Conservation (phyloP, 306 rosid species). For the Hylodesmum podocarpum region DNA sequence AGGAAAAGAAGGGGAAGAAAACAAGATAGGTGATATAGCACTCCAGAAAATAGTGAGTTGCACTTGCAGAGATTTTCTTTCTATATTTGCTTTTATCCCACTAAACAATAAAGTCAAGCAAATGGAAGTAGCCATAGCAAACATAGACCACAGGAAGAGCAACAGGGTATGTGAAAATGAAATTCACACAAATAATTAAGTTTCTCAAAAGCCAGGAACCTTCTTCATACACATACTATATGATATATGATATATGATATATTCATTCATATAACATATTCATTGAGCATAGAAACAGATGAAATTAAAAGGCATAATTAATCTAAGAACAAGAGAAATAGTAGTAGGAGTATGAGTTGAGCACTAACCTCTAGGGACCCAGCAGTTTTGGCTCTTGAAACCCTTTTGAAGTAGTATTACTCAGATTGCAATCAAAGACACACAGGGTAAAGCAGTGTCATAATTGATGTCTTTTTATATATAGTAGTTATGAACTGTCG, state of each 20-base stretch:
- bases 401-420: background rate
- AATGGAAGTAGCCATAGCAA: conserved; percentile 10
- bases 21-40: background rate
- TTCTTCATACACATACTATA: background rate
- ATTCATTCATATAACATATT: background rate
- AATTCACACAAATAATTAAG: background rate
- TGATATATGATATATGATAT: too few species aligned
- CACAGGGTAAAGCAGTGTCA: conserved; percentile 17
- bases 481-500: background rate
- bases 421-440: conserved; percentile 22
- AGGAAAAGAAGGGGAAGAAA: conserved; percentile 8
- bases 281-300: background rate
- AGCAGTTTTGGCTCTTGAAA: conserved; percentile 2
- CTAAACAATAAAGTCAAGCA: conserved; percentile 32
- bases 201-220: background rate
- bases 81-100: conserved; percentile 22
- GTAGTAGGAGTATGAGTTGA: background rate
- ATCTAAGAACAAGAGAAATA: background rate
- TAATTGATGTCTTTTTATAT: conserved; percentile 28
- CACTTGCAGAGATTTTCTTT: conserved; percentile 24
- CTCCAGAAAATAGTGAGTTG: conserved; percentile 8
- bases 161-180: conserved; percentile 19
- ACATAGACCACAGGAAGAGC: conserved; percentile 16
- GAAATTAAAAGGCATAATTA: background rate
- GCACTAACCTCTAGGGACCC: conserved; percentile 36